Evolutionary conservation across 1,284 basidiomycete species (phyloP).

Genomic region (Takashimella tepidaria): DNA sequence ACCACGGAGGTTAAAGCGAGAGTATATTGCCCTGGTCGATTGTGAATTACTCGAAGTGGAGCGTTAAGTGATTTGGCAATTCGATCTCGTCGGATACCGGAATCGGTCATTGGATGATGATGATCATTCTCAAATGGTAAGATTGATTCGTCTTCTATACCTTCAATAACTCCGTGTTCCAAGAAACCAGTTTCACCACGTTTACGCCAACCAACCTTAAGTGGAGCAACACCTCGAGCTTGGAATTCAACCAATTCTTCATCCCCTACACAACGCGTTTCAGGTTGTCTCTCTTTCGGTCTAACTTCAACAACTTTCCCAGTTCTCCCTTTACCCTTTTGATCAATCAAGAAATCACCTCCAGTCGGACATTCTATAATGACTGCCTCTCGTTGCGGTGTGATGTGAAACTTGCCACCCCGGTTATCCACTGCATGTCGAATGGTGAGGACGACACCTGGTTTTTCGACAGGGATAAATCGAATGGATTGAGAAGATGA

Average conservation of each 20-base stretch:
- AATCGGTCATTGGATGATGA: no score
- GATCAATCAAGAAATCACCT: conserved; percentile 35
- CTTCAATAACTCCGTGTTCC: conserved; percentile 67
- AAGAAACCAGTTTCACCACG: conserved; percentile 50
- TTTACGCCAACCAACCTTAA: conserved; percentile 70
- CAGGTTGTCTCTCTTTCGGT: conserved; percentile 48
- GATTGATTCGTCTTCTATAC: conserved; percentile 61
- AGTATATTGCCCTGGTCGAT: conserved; percentile 48
- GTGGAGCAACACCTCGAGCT: conserved; percentile 69
- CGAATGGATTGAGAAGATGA: conserved; percentile 67
- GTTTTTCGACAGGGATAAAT: conserved; percentile 64
- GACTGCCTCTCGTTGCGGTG: conserved; percentile 60
- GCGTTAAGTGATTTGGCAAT: conserved; percentile 38
- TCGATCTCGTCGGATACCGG: conserved; percentile 26
- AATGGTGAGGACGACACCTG: conserved; percentile 62
- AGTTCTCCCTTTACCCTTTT: conserved; percentile 16
- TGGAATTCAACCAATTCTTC: conserved; percentile 61
- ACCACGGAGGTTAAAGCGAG: conserved; percentile 36
- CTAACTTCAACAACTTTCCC: neutral
- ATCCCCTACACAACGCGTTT: conserved; percentile 65
- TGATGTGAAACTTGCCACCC: conserved; percentile 58
- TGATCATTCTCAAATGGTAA: conserved; percentile 20
- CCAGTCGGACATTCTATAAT: conserved; percentile 75
- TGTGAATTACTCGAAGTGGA: conserved; percentile 34
- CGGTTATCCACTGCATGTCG: conserved; percentile 67